phyloP scores from a whole-genome alignment of 352 stramenopile genomes.

The Phytopythium helicoides region DNA sequence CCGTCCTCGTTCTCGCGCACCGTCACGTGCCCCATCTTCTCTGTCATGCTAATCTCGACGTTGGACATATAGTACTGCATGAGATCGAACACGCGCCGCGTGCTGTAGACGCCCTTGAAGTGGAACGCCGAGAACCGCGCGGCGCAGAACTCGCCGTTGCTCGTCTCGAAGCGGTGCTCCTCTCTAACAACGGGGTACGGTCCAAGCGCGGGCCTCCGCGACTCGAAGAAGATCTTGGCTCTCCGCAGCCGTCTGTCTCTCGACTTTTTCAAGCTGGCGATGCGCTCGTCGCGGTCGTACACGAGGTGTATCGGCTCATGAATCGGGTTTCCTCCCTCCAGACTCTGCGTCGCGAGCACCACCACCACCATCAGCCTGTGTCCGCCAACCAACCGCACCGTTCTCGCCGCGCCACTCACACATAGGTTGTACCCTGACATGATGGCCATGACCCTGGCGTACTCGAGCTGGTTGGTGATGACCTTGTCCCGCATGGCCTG shows the following conservation, averaged over 20 bases:
- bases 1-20: constrained; percentile 48
- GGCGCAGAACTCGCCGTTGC: constrained; percentile 38
- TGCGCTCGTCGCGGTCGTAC: constrained; percentile 12
- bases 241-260: constrained; percentile 20
- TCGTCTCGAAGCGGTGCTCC: constrained; percentile 45
- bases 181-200: constrained; percentile 23
- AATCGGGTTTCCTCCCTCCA: constrained; percentile 23
- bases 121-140: constrained; percentile 50
- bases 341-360: constrained; percentile 18
- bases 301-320: constrained; percentile 26
- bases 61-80: constrained; percentile 50
- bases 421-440: constrained; percentile 30
- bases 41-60: constrained; percentile 61
- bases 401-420: too few relatives aligned
- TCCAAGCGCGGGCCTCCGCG: constrained; percentile 17
- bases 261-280: constrained; percentile 13
- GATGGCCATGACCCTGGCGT: constrained; percentile 16
- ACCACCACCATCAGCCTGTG: not conserved
- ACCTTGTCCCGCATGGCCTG: constrained; percentile 11
- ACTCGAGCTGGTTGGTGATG: constrained; percentile 16
- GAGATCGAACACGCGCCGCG: constrained; percentile 42
- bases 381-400: too few relatives aligned
- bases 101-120: constrained; percentile 29
- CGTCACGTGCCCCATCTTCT: constrained; percentile 52
- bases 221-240: constrained; percentile 27